phyloP scores from a whole-genome alignment of 2,329 filamentous ascomycete genomes.

The Nothopassalora personata region DNA sequence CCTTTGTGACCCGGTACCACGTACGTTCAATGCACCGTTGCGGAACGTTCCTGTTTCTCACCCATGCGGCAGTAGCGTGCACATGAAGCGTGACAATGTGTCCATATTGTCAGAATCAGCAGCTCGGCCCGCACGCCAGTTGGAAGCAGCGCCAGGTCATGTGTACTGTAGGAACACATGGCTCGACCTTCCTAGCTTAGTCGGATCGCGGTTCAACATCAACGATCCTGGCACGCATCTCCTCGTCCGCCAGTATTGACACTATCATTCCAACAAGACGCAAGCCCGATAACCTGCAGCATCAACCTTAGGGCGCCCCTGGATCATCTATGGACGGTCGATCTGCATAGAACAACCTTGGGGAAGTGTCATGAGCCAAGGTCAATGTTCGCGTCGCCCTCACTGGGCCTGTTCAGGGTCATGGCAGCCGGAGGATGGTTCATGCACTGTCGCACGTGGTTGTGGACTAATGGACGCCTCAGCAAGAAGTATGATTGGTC shows the following conservation, averaged over 20 bases:
- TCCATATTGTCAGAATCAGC: too few relatives aligned
- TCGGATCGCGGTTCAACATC: not conserved
- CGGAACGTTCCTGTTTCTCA: too few relatives aligned
- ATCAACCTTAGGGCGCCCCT: not conserved
- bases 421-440: too few relatives aligned
- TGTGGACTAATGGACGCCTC: not conserved
- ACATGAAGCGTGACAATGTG: too few relatives aligned
- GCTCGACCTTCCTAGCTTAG: too few relatives aligned
- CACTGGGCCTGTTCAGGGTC: not conserved
- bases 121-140: too few relatives aligned
- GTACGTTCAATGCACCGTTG: too few relatives aligned
- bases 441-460: not conserved
- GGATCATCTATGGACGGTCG: not conserved
- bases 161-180: too few relatives aligned
- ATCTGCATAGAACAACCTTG: not conserved
- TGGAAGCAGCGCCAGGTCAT: too few relatives aligned
- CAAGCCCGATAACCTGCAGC: not conserved
- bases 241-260: too few relatives aligned
- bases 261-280: not conserved
- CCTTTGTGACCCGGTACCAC: too few relatives aligned
- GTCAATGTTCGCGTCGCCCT: not conserved
- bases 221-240: not conserved
- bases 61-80: too few relatives aligned
- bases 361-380: not conserved
- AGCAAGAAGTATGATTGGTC: not conserved